Evolutionary conservation across 805 yeast genomes (phyloP).

Genomic region (Candida krabiensis): DNA sequence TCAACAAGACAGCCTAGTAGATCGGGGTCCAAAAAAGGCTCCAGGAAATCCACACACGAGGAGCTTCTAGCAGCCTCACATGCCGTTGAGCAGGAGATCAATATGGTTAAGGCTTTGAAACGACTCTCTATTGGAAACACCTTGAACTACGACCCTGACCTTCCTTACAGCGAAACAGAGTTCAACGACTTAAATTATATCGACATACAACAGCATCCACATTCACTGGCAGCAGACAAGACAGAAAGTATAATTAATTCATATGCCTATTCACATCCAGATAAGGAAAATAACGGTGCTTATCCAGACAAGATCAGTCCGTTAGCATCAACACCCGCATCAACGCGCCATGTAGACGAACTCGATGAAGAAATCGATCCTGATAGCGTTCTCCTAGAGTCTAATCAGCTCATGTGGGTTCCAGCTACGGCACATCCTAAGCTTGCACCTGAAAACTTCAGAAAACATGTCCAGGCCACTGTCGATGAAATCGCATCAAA

Average conservation of each 20-base stretch:
- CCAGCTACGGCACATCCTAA: constrained; percentile 95
- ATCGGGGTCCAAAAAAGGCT: background rate
- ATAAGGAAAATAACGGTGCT: constrained; percentile 4
- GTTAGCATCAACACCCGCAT: background rate
- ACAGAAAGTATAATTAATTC: background rate
- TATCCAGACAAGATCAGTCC: constrained; percentile 5
- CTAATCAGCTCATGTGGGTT: constrained; percentile 78
- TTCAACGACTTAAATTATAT: constrained; percentile 20
- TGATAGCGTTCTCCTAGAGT: constrained; percentile 27
- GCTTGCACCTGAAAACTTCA: constrained; percentile 86
- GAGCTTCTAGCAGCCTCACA: constrained; percentile 63
- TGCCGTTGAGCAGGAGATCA: constrained; percentile 73
- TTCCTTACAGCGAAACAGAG: constrained; percentile 43
- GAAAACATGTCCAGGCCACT: constrained; percentile 62
- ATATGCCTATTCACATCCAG: constrained; percentile 3
- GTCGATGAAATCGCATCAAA: constrained; percentile 51
- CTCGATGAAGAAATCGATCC: constrained; percentile 15
- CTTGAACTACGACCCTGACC: constrained; percentile 67
- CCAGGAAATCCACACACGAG: constrained; percentile 32
- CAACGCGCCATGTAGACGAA: constrained; percentile 11
- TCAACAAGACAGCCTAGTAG: background rate
- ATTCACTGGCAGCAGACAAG: background rate
- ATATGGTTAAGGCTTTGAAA: constrained; percentile 71
- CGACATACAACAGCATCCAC: constrained; percentile 14
- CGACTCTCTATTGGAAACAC: constrained; percentile 68